Conservation (phyloP, 169 alveolate genomes). For the Eimeria tenella region DNA sequence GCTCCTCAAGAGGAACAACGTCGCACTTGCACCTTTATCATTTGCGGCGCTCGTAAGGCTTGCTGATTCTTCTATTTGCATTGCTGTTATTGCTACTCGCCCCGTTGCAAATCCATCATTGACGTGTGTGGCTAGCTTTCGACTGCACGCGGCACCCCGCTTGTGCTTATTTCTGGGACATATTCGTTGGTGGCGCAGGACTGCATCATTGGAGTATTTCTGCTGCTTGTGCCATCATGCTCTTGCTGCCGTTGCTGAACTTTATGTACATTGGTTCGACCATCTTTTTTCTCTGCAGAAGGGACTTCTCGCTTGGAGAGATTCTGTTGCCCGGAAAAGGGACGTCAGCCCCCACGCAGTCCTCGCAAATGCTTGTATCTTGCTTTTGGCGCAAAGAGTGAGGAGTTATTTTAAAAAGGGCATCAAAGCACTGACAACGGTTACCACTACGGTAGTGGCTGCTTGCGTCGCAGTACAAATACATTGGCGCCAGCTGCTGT, state of each 20-base stretch:
- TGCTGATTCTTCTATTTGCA: not conserved
- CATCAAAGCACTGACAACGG: not conserved
- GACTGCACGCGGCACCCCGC: not conserved
- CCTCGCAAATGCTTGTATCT: conserved; percentile 52
- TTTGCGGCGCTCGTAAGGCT: conserved; percentile 64
- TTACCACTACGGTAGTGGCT: not conserved
- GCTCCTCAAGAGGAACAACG: conserved; percentile 59
- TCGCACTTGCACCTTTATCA: conserved; percentile 74
- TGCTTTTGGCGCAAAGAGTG: conserved; percentile 70
- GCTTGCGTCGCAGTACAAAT: not conserved
- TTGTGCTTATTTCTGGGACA: not conserved
- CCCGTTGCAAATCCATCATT: not conserved
- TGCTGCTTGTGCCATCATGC: not conserved
- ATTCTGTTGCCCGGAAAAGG: conserved; percentile 52
- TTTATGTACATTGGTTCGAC: not conserved
- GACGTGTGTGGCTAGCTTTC: not conserved
- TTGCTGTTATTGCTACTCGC: not conserved
- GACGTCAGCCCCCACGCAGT: conserved; percentile 74
- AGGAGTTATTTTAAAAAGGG: not conserved
- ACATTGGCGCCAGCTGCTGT: not conserved
- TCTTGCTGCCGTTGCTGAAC: not conserved
- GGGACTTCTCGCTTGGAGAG: conserved; percentile 70
- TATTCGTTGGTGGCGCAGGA: conserved; percentile 10
- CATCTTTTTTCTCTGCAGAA: not conserved
- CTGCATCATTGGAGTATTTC: not conserved